These are phyloP conservation scores for Pontederia crassipes DNA, from an alignment of 176 grass and related monocot genomes.

Conservation along the genomic window DNA sequence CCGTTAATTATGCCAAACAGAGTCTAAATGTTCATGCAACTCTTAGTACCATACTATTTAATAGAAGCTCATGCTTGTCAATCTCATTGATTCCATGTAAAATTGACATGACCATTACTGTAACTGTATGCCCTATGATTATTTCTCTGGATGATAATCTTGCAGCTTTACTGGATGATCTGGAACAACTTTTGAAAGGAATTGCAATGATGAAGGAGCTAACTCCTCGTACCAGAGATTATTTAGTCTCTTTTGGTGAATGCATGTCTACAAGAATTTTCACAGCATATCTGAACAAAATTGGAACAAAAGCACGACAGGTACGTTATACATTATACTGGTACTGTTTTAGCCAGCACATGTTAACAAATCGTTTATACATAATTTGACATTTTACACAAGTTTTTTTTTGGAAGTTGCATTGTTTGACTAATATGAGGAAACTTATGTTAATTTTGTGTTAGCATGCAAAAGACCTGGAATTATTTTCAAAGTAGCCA, in stretches of 20 bases:
- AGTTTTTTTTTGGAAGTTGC: no score
- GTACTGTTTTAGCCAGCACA: no score
- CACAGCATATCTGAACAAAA: constrained; percentile 90
- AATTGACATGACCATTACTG: no score
- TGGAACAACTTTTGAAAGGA: constrained; percentile 89
- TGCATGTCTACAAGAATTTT: constrained; percentile 94
- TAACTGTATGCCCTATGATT: not conserved
- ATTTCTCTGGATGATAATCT: constrained; percentile 8
- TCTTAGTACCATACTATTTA: not conserved
- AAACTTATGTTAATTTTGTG: no score
- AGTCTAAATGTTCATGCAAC: not conserved
- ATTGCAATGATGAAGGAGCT: constrained; percentile 99
- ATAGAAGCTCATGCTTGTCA: no score
- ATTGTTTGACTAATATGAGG: no score
- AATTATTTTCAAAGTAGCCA: no score
- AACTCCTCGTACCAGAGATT: constrained; percentile 70
- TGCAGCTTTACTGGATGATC: constrained; percentile 55
- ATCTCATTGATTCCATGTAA: no score
- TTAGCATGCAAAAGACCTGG: no score
- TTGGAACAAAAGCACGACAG: constrained; percentile 64
- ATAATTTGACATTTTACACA: no score
- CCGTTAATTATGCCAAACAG: no score
- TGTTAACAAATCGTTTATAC: no score
- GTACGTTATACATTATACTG: constrained; percentile 17
- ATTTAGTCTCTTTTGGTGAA: constrained; percentile 91